Conservation (phyloP, 345 rosid genomes). For the Punica granatum region DNA sequence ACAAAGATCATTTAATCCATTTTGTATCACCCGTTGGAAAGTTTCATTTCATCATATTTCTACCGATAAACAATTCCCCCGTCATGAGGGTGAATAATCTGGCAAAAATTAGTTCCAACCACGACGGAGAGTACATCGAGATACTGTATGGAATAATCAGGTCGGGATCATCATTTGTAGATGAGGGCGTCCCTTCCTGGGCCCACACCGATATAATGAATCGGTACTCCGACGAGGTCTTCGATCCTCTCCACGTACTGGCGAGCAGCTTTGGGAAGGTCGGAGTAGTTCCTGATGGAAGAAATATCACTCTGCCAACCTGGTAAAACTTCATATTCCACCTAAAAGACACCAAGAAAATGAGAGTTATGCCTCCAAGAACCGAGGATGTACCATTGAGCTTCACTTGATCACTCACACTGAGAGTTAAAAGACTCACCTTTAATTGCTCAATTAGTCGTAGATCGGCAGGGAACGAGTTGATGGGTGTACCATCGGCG, state of each 20-base stretch:
- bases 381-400: background rate
- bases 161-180: slow-evolving; percentile 33
- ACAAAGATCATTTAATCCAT: no score
- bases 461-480: slow-evolving; percentile 91
- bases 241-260: slow-evolving; percentile 85
- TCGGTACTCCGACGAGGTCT: slow-evolving; percentile 72
- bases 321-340: slow-evolving; percentile 80
- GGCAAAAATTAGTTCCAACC: background rate
- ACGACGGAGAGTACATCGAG: background rate
- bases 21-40: background rate
- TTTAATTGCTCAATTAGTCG: slow-evolving; percentile 64
- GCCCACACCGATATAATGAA: slow-evolving; percentile 84
- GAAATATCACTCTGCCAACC: slow-evolving; percentile 93
- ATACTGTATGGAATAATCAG: background rate
- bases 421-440: slow-evolving; percentile 28
- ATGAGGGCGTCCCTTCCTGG: slow-evolving; percentile 95
- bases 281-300: slow-evolving; percentile 54
- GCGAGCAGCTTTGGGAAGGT: slow-evolving; percentile 78
- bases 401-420: background rate
- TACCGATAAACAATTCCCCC: background rate
- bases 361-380: background rate
- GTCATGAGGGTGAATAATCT: background rate
- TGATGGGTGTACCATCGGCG: slow-evolving; percentile 63
- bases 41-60: background rate
- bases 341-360: slow-evolving; percentile 28